A percentile compares a stretch with the other conserved stretches of the same genome.
These are phyloP conservation scores for Xylaria cubensis DNA, from an alignment of 495 filamentous ascomycete genomes.

Conservation along the genomic window DNA sequence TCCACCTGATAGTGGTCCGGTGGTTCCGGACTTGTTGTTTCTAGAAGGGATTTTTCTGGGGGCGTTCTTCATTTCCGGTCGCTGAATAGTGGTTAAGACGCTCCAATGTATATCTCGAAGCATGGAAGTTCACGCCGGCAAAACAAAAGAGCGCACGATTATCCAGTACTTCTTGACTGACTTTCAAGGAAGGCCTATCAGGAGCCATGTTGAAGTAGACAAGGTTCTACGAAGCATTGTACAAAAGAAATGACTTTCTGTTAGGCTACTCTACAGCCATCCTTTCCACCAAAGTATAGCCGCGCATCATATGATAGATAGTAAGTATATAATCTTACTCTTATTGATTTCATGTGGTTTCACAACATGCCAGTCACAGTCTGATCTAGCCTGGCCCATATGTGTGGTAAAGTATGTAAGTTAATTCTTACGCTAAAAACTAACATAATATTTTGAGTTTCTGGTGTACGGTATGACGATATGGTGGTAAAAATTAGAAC, in stretches of 20 bases:
- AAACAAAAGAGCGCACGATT: background rate
- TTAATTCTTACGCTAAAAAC: background rate
- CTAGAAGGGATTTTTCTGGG: background rate
- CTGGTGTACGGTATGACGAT: background rate
- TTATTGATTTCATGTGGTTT: background rate
- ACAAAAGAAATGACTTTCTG: background rate
- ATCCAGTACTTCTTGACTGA: background rate
- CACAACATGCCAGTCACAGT: background rate
- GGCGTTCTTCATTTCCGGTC: background rate
- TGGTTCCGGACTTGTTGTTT: background rate
- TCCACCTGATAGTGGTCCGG: background rate
- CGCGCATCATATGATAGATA: background rate
- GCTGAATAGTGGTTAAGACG: background rate
- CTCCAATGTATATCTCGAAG: background rate
- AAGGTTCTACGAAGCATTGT: background rate
- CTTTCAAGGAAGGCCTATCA: background rate
- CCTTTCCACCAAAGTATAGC: background rate
- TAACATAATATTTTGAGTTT: slow-evolving; percentile 8
- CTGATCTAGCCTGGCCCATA: background rate
- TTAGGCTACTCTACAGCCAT: background rate
- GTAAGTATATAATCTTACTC: background rate
- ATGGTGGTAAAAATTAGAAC: background rate
- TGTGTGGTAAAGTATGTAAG: background rate
- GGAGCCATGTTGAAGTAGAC: background rate
- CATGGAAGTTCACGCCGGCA: background rate